Evolutionary conservation across 2,329 filamentous ascomycete genomes (phyloP), one percentile per base, ranked within the genome.

Genomic region (Orbilia ellipsospora): DNA sequence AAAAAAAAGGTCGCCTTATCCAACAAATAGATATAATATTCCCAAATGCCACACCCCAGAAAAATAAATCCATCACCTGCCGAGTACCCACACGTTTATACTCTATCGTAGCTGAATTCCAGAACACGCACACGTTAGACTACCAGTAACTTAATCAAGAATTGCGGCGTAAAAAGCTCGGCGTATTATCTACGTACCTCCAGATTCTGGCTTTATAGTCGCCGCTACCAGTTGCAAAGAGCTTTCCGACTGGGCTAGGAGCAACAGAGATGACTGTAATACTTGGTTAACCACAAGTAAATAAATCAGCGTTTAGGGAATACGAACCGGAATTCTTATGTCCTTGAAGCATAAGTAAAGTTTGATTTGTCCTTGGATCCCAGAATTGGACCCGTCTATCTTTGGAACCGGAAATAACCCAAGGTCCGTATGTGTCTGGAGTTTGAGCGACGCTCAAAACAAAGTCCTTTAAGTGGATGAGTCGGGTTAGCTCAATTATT

Each of bases 151-250:
- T 36, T 31, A 40, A 40, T 26, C 15, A 54, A 13, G 13, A 20
- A 23, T 15, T 48, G 12, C 18, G 16, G 44, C 18, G 2, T 4
- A 23, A 6, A 23, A 31, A 10, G 20, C 28, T 45, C 40, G 28
- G 26, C 7, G 13, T 6, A 26, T 3, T 16, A 7, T 31, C 23
- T 57, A 78, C 78, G 75, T 70, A 80, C 79, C 79, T 80, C 95
- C 95, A 99, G 84, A 99, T 98, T 81, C 95, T 90, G 65, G 95
- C 95, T 82, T 94, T 91, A 92, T 96, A 96, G 82, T 99, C 95
- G 80, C 95, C 95, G 79, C 94, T 97, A 77, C 95, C 95, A 4
- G 95, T 99, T 48, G 95, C 95, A 82, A 99, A 99, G 81, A 93
- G 90, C 78, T 90, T 89, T 72, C 93, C 94, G 44, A 88, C 90